Percentiles rank a stretch among this genome's conserved stretches.
Evolutionary conservation across 345 rosid genomes (phyloP).

Genomic region (Stellera chamaejasme): DNA sequence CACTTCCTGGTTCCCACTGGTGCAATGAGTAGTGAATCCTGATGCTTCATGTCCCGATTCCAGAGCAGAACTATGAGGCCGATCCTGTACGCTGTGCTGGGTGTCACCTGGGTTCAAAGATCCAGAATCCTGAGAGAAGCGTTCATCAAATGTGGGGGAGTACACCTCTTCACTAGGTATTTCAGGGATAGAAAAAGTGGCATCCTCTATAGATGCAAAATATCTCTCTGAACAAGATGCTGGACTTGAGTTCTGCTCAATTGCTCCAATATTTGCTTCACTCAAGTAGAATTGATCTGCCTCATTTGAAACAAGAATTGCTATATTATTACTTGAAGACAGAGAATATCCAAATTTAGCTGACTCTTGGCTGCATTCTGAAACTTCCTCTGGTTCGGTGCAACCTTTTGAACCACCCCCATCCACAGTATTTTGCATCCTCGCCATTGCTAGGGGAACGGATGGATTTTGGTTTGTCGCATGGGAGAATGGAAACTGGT

Average conservation of each 20-base stretch:
- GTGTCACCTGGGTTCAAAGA: conserved; percentile 32
- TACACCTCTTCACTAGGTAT: conserved; percentile 45
- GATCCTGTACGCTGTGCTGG: conserved; percentile 38
- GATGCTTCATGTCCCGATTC: conserved; percentile 45
- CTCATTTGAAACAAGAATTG: conserved; percentile 29
- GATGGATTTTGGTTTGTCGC: conserved; percentile 46
- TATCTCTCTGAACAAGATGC: conserved; percentile 52
- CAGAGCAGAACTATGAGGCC: conserved; percentile 34
- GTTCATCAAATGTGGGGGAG: conserved; percentile 39
- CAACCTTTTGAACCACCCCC: conserved; percentile 45
- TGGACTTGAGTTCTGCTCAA: conserved; percentile 51
- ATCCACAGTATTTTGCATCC: conserved; percentile 62
- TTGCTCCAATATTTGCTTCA: conserved; percentile 37
- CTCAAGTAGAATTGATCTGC: conserved; percentile 37
- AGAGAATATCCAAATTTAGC: conserved; percentile 46
- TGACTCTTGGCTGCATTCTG: conserved; percentile 92
- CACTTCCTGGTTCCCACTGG: conserved; percentile 35
- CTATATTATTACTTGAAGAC: conserved; percentile 52
- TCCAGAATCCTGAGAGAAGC: conserved; percentile 28
- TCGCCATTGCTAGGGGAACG: conserved; percentile 47
- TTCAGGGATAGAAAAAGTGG: conserved; percentile 42
- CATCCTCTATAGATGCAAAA: conserved; percentile 44
- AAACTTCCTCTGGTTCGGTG: conserved; percentile 59
- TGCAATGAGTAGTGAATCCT: conserved; percentile 32
- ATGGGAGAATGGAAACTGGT: conserved; percentile 65